Conservation (phyloP, 2,329 filamentous ascomycete species). For the Calonectria pteridis region DNA sequence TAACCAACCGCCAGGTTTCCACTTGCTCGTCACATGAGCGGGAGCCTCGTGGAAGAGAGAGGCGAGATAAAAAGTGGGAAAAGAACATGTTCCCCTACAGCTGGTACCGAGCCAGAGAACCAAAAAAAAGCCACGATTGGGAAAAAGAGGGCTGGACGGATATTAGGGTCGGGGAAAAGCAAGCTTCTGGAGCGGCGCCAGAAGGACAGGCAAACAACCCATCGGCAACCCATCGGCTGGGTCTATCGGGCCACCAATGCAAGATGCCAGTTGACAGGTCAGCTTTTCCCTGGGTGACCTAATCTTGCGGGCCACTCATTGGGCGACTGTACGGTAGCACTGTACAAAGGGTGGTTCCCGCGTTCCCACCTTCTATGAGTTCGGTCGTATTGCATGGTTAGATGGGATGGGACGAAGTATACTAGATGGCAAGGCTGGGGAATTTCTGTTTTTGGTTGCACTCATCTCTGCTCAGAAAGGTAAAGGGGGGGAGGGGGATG, state of each 20-base stretch:
- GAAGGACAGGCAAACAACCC: constrained; percentile 26
- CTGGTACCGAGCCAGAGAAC: not conserved
- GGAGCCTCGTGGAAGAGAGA: not conserved
- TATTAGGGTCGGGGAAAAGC: constrained; percentile 29
- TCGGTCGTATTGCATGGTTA: not conserved
- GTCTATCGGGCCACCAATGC: constrained; percentile 39
- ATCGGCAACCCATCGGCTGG: constrained; percentile 10
- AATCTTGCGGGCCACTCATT: not conserved
- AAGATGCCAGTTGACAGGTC: constrained; percentile 45
- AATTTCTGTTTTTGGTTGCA: constrained; percentile 1
- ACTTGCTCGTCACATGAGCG: not conserved
- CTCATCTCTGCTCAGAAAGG: constrained; percentile 5
- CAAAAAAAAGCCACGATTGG: not conserved
- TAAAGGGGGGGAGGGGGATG: not conserved
- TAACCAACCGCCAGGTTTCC: not conserved
- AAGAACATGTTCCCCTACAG: not conserved
- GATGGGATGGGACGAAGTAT: not conserved
- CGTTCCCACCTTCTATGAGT: not conserved
- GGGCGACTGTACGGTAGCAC: constrained; percentile 1
- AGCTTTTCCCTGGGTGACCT: constrained; percentile 4
- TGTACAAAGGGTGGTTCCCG: not conserved
- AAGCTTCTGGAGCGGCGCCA: constrained; percentile 36
- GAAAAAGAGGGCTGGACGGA: constrained; percentile 14
- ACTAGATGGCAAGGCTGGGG: not conserved
- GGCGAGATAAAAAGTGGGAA: not conserved